These are phyloP conservation scores for Linderniella brevidens DNA, from an alignment of 257 asterid species.

Conservation along the genomic window DNA sequence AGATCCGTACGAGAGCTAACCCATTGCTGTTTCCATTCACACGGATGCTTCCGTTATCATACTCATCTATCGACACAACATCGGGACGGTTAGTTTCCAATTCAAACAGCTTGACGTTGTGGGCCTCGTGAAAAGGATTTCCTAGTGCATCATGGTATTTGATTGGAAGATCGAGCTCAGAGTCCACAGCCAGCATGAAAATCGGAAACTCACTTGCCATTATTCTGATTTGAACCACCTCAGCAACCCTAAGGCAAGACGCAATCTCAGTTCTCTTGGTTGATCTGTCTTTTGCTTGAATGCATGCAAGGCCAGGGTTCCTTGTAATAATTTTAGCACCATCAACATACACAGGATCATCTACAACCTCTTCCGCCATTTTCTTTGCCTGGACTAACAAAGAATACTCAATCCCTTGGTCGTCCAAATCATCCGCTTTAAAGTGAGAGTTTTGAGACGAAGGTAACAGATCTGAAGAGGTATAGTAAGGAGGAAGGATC, in stretches of 20 bases:
- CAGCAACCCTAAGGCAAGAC: constrained; percentile 69
- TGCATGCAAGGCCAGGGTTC: constrained; percentile 58
- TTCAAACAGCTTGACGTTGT: constrained; percentile 35
- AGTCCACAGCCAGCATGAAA: constrained; percentile 44
- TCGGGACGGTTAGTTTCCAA: constrained; percentile 62
- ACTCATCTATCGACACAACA: constrained; percentile 31
- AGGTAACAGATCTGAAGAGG: constrained; percentile 63
- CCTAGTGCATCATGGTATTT: constrained; percentile 57
- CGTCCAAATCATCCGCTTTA: constrained; percentile 32
- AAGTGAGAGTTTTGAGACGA: constrained; percentile 22
- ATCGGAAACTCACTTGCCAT: constrained; percentile 28
- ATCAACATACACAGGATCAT: constrained; percentile 36
- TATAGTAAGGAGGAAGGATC: constrained; percentile 76
- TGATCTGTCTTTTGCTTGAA: constrained; percentile 59
- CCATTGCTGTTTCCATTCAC: constrained; percentile 46
- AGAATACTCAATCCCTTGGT: constrained; percentile 51
- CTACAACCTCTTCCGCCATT: constrained; percentile 24
- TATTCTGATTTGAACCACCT: constrained; percentile 64
- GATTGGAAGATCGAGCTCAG: constrained; percentile 43
- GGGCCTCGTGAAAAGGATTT: constrained; percentile 68
- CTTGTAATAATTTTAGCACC: constrained; percentile 50
- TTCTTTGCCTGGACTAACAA: constrained; percentile 29
- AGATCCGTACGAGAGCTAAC: constrained; percentile 44
- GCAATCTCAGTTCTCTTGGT: constrained; percentile 78
- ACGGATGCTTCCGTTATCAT: constrained; percentile 22